Evolutionary conservation across 2,329 filamentous ascomycete genomes (phyloP).

Genomic region (Conoideocrella luteorostrata): DNA sequence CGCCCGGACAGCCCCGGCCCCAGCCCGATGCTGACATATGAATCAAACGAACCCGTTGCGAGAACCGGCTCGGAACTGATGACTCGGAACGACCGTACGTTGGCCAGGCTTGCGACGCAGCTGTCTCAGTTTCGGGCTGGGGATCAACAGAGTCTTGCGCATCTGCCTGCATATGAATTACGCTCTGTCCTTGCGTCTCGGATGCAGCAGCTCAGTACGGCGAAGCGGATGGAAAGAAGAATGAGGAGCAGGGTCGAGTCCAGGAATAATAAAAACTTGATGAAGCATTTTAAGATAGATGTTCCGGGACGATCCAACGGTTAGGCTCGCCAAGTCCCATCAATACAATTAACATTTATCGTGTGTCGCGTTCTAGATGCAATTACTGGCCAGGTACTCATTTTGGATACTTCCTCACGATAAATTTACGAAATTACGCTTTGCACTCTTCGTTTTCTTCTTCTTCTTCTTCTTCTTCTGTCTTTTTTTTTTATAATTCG

Average conservation of each 20-base stretch:
- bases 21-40: constrained; percentile 23
- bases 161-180: constrained; percentile 13
- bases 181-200: constrained; percentile 13
- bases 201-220: constrained; percentile 10
- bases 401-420: too few relatives aligned
- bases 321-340: too few relatives aligned
- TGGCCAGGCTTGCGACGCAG: constrained; percentile 4
- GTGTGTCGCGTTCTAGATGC: too few relatives aligned
- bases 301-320: too few relatives aligned
- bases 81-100: neutral
- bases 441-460: too few relatives aligned
- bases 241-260: constrained; percentile 10
- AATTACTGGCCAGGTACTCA: too few relatives aligned
- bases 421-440: too few relatives aligned
- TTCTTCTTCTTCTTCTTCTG: too few relatives aligned
- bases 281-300: constrained; percentile 14
- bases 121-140: constrained; percentile 11
- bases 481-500: too few relatives aligned
- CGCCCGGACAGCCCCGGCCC: too few relatives aligned
- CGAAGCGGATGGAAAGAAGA: constrained; percentile 10
- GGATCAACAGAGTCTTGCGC: constrained; percentile 15
- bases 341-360: too few relatives aligned
- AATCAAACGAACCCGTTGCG: neutral
- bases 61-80: neutral
- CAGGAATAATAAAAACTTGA: constrained; percentile 13